Conservation (phyloP, 768 basidiomycete genomes). For the Rickenella mellea region DNA sequence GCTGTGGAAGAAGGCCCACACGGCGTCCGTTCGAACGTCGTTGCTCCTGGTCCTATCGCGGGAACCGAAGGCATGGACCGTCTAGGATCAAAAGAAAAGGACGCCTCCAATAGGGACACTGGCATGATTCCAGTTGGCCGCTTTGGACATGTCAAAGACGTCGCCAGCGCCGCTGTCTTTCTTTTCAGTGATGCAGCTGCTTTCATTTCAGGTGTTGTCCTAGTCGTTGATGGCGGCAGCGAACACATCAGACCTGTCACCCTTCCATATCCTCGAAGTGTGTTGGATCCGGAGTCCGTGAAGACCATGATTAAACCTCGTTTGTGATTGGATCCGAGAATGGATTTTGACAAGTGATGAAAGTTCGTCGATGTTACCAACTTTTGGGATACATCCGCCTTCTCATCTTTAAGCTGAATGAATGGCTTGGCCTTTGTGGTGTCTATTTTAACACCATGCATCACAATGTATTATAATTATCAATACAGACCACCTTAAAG, state of each 20-base stretch:
- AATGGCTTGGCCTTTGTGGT: too few species aligned
- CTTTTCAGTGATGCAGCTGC: constrained; percentile 75
- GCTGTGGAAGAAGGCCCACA: constrained; percentile 92
- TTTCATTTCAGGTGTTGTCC: constrained; percentile 68
- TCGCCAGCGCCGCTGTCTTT: constrained; percentile 67
- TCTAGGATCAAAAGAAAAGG: constrained; percentile 21
- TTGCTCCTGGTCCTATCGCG: constrained; percentile 75
- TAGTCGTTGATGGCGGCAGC: constrained; percentile 59
- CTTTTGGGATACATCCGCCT: too few species aligned
- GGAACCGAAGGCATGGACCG: constrained; percentile 69
- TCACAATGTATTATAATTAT: too few species aligned
- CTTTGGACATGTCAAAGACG: constrained; percentile 47
- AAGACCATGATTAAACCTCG: constrained; percentile 40
- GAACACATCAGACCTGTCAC: constrained; percentile 40
- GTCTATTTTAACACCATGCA: too few species aligned
- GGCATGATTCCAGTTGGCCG: constrained; percentile 32
- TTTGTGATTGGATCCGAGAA: too few species aligned
- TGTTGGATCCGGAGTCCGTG: constrained; percentile 50
- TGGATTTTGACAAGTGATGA: too few species aligned
- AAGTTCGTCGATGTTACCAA: too few species aligned
- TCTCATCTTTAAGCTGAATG: too few species aligned
- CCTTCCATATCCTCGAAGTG: constrained; percentile 54
- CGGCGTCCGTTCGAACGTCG: constrained; percentile 86
- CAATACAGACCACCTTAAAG: too few species aligned
- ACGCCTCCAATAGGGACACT: constrained; percentile 5